Evolutionary conservation across 1,139 yeast genomes (phyloP), one percentile per base, ranked within the genome.

Genomic region (Lodderomyces margitis): DNA sequence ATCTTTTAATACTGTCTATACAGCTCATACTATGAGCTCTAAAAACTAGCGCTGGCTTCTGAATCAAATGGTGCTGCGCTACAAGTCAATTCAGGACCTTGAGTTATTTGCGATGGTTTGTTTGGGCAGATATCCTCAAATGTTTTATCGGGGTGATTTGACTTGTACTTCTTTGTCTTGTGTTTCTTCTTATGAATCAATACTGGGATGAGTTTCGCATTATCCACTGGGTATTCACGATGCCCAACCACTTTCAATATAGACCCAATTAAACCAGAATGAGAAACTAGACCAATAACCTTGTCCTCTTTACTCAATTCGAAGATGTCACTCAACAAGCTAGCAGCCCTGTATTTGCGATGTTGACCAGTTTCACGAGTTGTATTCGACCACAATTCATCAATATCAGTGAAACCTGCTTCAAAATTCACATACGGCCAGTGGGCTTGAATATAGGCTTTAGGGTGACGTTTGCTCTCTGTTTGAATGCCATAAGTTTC

Each of bases 401-500:
- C 74, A 5, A 47, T 40, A 37, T 62, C 61, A 3, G 51, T 46
- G 41, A 69, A 69, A 5, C 46, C 46, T 1, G 36, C 28, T 48
- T 68, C 73, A 46, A 68, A 68, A 15, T 41, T 43, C 10, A 57
- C 59, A 39, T 50, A 48, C 7, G 64, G 57, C 46, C 48, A 66
- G 40, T 57, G 45, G 2, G 47, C 36, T 8, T 42, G 40, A 16
- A 68, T 58, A 38, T 61, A 66, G 7, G 51, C 41, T 41, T 57
- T 58, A 34, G 48, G 39, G 45, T 69, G 72, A 42, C 72, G 59
- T 45, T 59, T 52, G 45, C 71, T 66, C 36, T 59, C 62, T 2
- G 73, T 63, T 5, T 64, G 64, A 33, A 68, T 55, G 1, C 75
- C 75, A 47, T 66, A 68, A 2, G 68, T 62, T 45, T 69, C 75